Evolutionary conservation across 1,284 basidiomycete species (phyloP), one percentile per base, ranked within the genome.

Genomic region (Vanrija sp.): DNA sequence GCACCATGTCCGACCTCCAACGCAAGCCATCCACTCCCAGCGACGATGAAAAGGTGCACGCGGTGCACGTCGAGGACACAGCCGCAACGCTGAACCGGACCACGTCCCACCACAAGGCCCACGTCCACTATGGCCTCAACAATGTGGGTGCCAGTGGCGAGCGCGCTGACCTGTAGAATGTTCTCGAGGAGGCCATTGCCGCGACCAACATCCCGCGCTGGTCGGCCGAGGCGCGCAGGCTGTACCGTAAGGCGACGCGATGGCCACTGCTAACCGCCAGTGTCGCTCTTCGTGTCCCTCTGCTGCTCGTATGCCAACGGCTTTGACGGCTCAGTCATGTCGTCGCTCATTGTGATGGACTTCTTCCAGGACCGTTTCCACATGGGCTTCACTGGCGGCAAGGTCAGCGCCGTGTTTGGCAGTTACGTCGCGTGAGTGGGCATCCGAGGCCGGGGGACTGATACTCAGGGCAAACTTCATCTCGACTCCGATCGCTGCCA

Each of bases 191-290:
- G 5, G 61, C 56, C 19, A 45, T 67, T 19, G 53, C 54, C 10
- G 56, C 54, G 35, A 54, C 53, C 9, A 41, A 62, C 41, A 64
- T 65, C 22, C 61, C 61, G 14, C 54, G 51, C 43, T 67, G 59
- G 59, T 58, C 55, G 41, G 45, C 47, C 35, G 16, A 54, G 9
- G 61, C 62, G 4, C 41, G 59, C 37, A 53, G 59, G 36, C 56
- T 67, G 15, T 67, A 67, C 45, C 49, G 64, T 63, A 25, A 56
- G 64, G 45, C 14, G 8, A 10, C 18, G 24, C 4, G 31, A 10
- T 36, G 8, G 15, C n/a, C 31, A 4, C 12, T 31, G 12, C 12
- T 31, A 14, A 31, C 24, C 20, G 4, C 37, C 10, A 41, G 31
- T 31, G 31, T 31, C 31, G 9, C 31, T 50, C 10, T 44, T 50